Base-by-base conservation (phyloP, 164 flowering plant genomes). In the Sedum album region DNA sequence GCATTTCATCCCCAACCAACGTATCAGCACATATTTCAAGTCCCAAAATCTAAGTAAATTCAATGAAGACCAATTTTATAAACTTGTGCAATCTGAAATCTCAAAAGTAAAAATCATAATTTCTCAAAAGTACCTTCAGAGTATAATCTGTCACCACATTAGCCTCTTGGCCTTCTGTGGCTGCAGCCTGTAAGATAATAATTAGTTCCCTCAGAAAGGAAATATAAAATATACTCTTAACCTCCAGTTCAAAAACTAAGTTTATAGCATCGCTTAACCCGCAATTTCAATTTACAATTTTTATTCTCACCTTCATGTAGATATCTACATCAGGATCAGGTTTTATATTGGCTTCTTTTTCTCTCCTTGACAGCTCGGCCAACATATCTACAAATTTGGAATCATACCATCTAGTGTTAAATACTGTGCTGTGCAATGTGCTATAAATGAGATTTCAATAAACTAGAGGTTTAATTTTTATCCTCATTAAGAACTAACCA, bases 301-400 rank as follows among this genome's bases (percentile, higher is more conserved):
- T 62, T 30, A 62, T n/a, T 44, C 48, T 66, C 55, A 85, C 95
- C 88, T 89, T 89, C 95, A 89, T 89, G 75, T 31, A 89, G 68
- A 84, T 71, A 78, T 89, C 91, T 49, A 89, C 46, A 67, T 88
- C 91, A 66, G 82, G 76, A 74, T 88, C 94, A 25, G 94, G 94
- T 60, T 74, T 79, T 35, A 88, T 85, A 44, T 79, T 81, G 28
- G 91, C 87, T 1, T 67, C 86, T 61, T 81, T 84, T 67, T 89
- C 96, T 73, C 92, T 82, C 71, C 89, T 84, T 28, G 85, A 76
- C 66, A 89, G 70, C 74, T 89, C 95, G 25, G 81, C 78, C 66
- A 89, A 68, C 86, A 87, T 76, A 18, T 84, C 92, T 89, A 82
- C 71, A 74, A 2, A 71, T 70, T 66, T 1, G 31, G 39, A 39